These are phyloP conservation scores for Cairneyella variabilis DNA, from an alignment of 495 filamentous ascomycete species.

Conservation along the genomic window DNA sequence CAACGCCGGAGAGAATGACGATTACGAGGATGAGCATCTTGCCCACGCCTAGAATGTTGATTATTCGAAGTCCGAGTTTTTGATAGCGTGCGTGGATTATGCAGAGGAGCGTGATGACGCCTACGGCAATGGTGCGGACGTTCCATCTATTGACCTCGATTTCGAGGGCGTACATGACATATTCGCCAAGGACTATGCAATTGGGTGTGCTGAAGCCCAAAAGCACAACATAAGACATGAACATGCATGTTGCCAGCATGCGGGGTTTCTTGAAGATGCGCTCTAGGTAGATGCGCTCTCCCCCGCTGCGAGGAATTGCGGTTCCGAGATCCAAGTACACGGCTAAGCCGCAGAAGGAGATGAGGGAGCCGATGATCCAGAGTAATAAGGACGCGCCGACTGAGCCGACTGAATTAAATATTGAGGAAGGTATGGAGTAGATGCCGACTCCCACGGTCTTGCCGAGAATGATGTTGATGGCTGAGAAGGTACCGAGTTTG, in stretches of 20 bases:
- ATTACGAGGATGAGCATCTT: conserved; percentile 63
- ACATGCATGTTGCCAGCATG: conserved; percentile 58
- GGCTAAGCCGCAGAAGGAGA: conserved; percentile 38
- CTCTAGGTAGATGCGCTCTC: conserved; percentile 60
- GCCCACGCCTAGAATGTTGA: conserved; percentile 60
- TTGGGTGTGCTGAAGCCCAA: conserved; percentile 54
- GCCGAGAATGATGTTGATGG: conserved; percentile 33
- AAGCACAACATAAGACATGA: conserved; percentile 53
- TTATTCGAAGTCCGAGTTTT: conserved; percentile 59
- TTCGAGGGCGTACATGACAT: conserved; percentile 58
- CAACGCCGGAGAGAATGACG: conserved; percentile 58
- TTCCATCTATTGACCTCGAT: conserved; percentile 54
- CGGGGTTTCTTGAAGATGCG: conserved; percentile 57
- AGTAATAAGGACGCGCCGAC: conserved; percentile 36
- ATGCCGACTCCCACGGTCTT: conserved; percentile 27
- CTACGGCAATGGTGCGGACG: conserved; percentile 56
- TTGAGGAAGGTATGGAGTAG: conserved; percentile 41
- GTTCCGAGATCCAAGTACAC: conserved; percentile 55
- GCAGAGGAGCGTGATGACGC: conserved; percentile 53
- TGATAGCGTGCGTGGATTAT: conserved; percentile 53
- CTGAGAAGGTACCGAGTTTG: conserved; percentile 30
- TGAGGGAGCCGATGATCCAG: conserved; percentile 37
- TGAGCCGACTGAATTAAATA: conserved; percentile 38
- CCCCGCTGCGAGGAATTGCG: conserved; percentile 45
- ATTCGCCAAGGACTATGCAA: conserved; percentile 63